phyloP scores from a whole-genome alignment of 2,329 filamentous ascomycete species.

The Sodiomyces alkalinus region DNA sequence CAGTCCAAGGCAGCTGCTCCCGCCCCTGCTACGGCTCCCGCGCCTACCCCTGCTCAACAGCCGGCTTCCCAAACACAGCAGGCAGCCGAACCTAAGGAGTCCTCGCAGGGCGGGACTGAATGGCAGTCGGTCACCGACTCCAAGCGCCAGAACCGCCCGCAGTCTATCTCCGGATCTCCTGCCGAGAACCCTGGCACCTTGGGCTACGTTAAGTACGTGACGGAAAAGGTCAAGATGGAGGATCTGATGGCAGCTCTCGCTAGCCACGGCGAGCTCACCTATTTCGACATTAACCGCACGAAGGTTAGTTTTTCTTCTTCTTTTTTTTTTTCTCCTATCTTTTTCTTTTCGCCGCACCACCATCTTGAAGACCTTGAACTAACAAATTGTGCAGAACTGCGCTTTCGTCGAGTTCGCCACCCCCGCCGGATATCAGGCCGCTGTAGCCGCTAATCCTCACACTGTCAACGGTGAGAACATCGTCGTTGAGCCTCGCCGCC shows the following conservation, averaged over 20 bases:
- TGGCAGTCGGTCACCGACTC: conserved; percentile 86
- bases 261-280: conserved; percentile 54
- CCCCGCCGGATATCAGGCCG: conserved; percentile 66
- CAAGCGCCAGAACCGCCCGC: conserved; percentile 67
- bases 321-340: background rate
- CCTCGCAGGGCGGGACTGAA: conserved; percentile 33
- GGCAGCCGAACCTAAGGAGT: conserved; percentile 30
- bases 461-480: conserved; percentile 70
- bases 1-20: conserved; percentile 39
- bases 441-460: conserved; percentile 73
- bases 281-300: conserved; percentile 64
- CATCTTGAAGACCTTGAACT: conserved; percentile 12
- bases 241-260: conserved; percentile 57
- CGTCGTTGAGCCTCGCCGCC: conserved; percentile 75
- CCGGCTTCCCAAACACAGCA: conserved; percentile 18
- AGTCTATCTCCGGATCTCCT: conserved; percentile 43
- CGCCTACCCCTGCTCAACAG: conserved; percentile 15
- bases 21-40: conserved; percentile 29
- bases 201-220: conserved; percentile 93
- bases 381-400: conserved; percentile 54
- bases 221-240: conserved; percentile 65
- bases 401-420: conserved; percentile 91
- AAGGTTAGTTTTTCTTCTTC: conserved; percentile 60
- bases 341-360: no score
- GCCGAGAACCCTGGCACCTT: conserved; percentile 61